Evolutionary conservation across 2,329 filamentous ascomycete species (phyloP).

Genomic region (Diaporthe sp.): DNA sequence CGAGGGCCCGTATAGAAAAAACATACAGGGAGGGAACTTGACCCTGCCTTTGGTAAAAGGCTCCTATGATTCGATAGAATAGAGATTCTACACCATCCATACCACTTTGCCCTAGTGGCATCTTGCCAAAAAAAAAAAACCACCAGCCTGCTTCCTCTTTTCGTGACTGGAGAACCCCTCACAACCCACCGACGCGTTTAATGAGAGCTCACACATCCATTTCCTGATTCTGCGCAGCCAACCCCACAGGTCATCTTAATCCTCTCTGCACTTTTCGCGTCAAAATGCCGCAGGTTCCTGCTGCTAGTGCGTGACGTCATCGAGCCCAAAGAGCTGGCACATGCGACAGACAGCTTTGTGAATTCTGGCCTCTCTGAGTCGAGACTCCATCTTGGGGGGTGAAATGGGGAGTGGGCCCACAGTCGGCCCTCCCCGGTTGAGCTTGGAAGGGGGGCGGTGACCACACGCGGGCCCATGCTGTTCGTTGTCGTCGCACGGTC

Average conservation of each 20-base stretch:
- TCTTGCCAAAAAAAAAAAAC: neutral
- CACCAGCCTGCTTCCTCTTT: too few relatives aligned
- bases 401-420: neutral
- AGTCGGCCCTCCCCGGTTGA: constrained; percentile 13
- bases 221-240: neutral
- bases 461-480: constrained; percentile 9
- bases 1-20: constrained; percentile 23
- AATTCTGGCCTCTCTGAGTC: neutral
- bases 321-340: constrained; percentile 13
- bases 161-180: neutral
- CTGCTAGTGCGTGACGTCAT: constrained; percentile 15
- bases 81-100: constrained; percentile 33
- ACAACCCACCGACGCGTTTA: neutral
- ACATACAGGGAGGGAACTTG: constrained; percentile 32
- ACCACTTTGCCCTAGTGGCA: constrained; percentile 32
- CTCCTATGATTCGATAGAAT: constrained; percentile 36
- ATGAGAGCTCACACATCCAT: constrained; percentile 1
- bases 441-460: constrained; percentile 11
- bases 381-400: constrained; percentile 9
- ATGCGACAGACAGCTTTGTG: neutral
- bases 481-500: neutral
- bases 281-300: constrained; percentile 20
- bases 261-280: neutral
- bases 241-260: constrained; percentile 26
- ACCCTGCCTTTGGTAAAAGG: constrained; percentile 30